A percentile compares a stretch with the other conserved stretches of the same genome.
Evolutionary conservation across 2,329 filamentous ascomycete species (phyloP).

Genomic region (Dactylella cylindrospora): DNA sequence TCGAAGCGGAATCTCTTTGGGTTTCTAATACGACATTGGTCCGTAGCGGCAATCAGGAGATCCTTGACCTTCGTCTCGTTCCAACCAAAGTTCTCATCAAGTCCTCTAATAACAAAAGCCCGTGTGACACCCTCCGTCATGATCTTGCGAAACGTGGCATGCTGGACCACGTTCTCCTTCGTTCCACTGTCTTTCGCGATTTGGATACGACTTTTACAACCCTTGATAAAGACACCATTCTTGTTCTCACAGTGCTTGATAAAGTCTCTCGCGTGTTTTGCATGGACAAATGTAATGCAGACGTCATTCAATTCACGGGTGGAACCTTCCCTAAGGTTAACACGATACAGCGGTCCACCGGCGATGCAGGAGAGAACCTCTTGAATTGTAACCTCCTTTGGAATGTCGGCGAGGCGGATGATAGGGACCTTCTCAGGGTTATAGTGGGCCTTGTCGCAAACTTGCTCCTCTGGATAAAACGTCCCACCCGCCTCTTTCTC

Average conservation of each 20-base stretch:
- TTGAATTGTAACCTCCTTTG: slow-evolving; percentile 3
- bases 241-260: slow-evolving; percentile 9
- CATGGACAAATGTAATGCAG: slow-evolving; percentile 25
- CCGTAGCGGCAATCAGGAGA: slow-evolving; percentile 15
- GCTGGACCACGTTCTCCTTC: slow-evolving; percentile 8
- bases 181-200: slow-evolving; percentile 4
- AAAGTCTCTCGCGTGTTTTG: slow-evolving; percentile 15
- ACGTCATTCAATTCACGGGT: slow-evolving; percentile 3
- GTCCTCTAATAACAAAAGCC: slow-evolving; percentile 11
- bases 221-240: slow-evolving; percentile 19
- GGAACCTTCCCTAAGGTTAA: not conserved
- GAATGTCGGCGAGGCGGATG: slow-evolving; percentile 11
- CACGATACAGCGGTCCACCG: slow-evolving; percentile 32
- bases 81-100: slow-evolving; percentile 20
- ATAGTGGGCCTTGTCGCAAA: slow-evolving; percentile 15
- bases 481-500: not conserved
- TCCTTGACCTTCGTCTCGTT: slow-evolving; percentile 10
- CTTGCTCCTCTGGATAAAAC: not conserved
- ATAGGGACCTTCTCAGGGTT: slow-evolving; percentile 10
- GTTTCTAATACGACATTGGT: slow-evolving; percentile 18
- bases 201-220: slow-evolving; percentile 10
- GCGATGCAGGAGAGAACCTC: slow-evolving; percentile 7
- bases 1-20: slow-evolving; percentile 9
- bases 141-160: slow-evolving; percentile 29
- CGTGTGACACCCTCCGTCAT: slow-evolving; percentile 30